Conservation (phyloP, 73 alveolate species). For the Halteria grandinella region DNA sequence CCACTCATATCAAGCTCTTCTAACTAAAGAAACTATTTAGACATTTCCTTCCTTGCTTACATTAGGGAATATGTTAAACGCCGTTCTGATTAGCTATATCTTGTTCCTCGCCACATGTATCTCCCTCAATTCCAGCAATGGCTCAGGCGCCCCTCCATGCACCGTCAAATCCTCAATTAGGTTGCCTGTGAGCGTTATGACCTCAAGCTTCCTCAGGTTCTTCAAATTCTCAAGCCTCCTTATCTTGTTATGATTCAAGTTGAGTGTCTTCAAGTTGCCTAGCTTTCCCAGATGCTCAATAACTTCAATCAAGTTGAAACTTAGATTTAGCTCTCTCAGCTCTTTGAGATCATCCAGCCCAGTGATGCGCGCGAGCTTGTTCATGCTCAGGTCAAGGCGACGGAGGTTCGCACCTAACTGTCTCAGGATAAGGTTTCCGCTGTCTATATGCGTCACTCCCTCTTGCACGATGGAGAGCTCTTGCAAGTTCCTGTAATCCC, state of each 20-base stretch:
- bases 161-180: slow-evolving; percentile 12
- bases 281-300: slow-evolving; percentile 45
- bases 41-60: not conserved
- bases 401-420: not conserved
- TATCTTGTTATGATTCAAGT: slow-evolving; percentile 46
- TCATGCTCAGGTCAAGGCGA: slow-evolving; percentile 26
- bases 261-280: slow-evolving; percentile 31
- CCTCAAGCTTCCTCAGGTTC: slow-evolving; percentile 39
- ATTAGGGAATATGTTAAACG: slow-evolving; percentile 22
- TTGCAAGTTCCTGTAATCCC: slow-evolving; percentile 3
- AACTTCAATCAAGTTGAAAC: slow-evolving; percentile 36
- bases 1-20: slow-evolving; percentile 40
- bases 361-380: slow-evolving; percentile 10
- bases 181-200: slow-evolving; percentile 34
- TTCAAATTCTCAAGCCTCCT: slow-evolving; percentile 23
- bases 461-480: slow-evolving; percentile 31
- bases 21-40: not conserved
- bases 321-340: slow-evolving; percentile 41
- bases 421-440: slow-evolving; percentile 14
- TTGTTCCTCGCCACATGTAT: slow-evolving; percentile 30
- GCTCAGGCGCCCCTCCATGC: slow-evolving; percentile 36
- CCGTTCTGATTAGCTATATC: not conserved
- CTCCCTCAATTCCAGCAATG: slow-evolving; percentile 42
- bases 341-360: slow-evolving; percentile 24
- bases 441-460: slow-evolving; percentile 34